Conservation (phyloP, 2,329 filamentous ascomycete species). For the Calycina marina region DNA sequence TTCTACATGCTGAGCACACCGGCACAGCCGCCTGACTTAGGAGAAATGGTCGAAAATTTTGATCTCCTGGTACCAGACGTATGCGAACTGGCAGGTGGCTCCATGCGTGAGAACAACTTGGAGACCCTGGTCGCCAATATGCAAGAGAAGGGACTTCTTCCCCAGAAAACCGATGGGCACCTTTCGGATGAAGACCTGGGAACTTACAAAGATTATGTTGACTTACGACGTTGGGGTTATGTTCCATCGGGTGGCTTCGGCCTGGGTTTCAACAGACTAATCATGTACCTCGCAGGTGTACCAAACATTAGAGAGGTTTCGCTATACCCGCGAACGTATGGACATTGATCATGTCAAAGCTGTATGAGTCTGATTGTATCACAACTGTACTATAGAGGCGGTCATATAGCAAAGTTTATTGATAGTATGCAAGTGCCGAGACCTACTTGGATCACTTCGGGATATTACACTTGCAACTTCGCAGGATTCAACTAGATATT, state of each 20-base stretch:
- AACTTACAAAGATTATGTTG: conserved; percentile 54
- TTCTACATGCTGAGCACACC: conserved; percentile 58
- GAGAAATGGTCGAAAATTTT: conserved; percentile 50
- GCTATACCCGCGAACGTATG: conserved; percentile 46
- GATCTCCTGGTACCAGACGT: conserved; percentile 56
- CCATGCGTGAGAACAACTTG: conserved; percentile 53
- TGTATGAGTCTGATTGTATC: neutral
- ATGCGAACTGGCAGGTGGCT: conserved; percentile 56
- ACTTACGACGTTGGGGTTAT: conserved; percentile 54
- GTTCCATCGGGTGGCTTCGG: conserved; percentile 62
- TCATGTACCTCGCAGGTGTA: conserved; percentile 52
- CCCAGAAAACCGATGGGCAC: conserved; percentile 8
- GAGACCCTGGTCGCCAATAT: conserved; percentile 43
- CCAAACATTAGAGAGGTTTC: conserved; percentile 54
- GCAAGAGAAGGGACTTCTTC: conserved; percentile 38
- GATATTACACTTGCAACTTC: too few relatives aligned
- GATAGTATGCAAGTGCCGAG: too few relatives aligned
- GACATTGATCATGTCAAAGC: conserved; percentile 25
- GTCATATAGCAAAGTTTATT: too few relatives aligned
- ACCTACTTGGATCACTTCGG: too few relatives aligned
- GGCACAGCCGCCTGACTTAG: neutral
- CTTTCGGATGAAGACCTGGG: conserved; percentile 24
- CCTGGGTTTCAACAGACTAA: conserved; percentile 53
- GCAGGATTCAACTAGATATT: too few relatives aligned
- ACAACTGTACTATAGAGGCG: neutral